Evolutionary conservation across 1,284 basidiomycete genomes (phyloP).

Genomic region (Rhodotorula sp.): DNA sequence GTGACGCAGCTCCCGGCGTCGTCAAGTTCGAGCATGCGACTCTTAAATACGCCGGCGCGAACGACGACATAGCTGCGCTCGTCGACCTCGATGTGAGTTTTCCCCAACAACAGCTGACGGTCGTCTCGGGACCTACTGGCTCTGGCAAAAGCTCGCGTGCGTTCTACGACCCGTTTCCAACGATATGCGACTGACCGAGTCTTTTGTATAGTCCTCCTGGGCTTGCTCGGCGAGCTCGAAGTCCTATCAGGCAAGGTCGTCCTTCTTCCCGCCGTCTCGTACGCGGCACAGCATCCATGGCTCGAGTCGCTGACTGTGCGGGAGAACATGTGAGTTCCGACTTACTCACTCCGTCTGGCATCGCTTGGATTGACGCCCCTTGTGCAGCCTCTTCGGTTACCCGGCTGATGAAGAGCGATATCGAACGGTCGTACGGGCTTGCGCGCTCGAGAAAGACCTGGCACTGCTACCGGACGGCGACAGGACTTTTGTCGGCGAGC

Average conservation of each 20-base stretch:
- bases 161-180: conserved; percentile 2
- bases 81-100: conserved; percentile 73
- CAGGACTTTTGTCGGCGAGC: conserved; percentile 53
- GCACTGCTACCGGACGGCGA: conserved; percentile 90
- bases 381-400: conserved; percentile 82
- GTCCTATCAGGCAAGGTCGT: conserved; percentile 77
- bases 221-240: conserved; percentile 56
- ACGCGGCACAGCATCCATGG: conserved; percentile 56
- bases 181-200: background rate
- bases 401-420: conserved; percentile 77
- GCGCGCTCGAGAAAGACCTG: conserved; percentile 75
- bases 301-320: conserved; percentile 66
- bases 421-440: conserved; percentile 68
- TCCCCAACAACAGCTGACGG: conserved; percentile 68
- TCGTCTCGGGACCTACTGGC: conserved; percentile 67
- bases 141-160: conserved; percentile 41
- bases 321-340: conserved; percentile 56
- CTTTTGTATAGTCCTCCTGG: conserved; percentile 51
- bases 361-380: conserved; percentile 50
- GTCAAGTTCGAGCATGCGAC: conserved; percentile 11
- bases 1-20: background rate
- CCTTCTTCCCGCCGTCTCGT: conserved; percentile 57
- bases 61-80: conserved; percentile 67
- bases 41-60: conserved; percentile 21
- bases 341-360: no score